These are phyloP conservation scores for Dothideomycetidae sp. DNA, from an alignment of 2,329 filamentous ascomycete genomes.

Conservation along the genomic window DNA sequence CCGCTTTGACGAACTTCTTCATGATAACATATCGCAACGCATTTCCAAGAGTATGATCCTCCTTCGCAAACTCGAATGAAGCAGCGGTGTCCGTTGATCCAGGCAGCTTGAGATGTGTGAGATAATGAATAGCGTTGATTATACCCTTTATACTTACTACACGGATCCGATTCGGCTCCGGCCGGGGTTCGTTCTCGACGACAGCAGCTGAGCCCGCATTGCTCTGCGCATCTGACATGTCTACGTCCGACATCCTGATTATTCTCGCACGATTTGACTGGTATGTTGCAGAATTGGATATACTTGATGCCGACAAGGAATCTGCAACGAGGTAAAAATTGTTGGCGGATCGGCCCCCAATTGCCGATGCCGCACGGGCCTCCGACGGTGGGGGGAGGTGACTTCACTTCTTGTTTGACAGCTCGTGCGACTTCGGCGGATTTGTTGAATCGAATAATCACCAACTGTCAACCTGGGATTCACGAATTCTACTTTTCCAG, in stretches of 20 bases:
- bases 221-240: slow-evolving; percentile 25
- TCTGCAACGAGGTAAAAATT: too few species aligned
- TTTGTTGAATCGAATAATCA: too few species aligned
- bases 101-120: slow-evolving; percentile 46
- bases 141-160: slow-evolving; percentile 25
- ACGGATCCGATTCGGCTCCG: slow-evolving; percentile 31
- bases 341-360: background rate
- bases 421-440: too few species aligned
- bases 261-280: slow-evolving; percentile 11
- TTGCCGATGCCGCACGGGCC: background rate
- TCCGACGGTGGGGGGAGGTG: too few species aligned
- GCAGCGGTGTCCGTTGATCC: slow-evolving; percentile 75
- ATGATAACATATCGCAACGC: slow-evolving; percentile 89
- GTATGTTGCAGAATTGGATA: too few species aligned
- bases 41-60: slow-evolving; percentile 93
- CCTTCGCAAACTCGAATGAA: slow-evolving; percentile 85
- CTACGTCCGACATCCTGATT: slow-evolving; percentile 13
- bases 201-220: slow-evolving; percentile 36
- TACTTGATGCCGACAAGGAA: too few species aligned
- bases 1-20: slow-evolving; percentile 60
- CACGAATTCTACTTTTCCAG: too few species aligned
- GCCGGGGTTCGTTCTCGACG: slow-evolving; percentile 20
- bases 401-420: too few species aligned
- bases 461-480: too few species aligned
- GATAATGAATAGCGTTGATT: background rate